Evolutionary conservation across 805 yeast genomes (phyloP).

Genomic region (Saccharomycopsis lassenensis): DNA sequence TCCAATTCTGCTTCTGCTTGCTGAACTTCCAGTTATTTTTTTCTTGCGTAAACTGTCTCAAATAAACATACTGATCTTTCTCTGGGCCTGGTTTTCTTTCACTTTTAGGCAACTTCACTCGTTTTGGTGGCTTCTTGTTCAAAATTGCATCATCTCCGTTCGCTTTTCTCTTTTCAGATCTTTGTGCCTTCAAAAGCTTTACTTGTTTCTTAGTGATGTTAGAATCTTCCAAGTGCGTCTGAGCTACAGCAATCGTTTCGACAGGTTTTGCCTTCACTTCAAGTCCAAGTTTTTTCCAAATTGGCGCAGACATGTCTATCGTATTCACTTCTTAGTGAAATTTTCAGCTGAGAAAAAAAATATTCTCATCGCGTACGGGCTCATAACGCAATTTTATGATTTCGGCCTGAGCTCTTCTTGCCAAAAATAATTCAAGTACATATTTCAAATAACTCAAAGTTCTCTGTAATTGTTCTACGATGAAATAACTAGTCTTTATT

Average conservation of each 20-base stretch:
- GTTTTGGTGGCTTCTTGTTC: constrained; percentile 51
- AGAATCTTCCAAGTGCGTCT: constrained; percentile 35
- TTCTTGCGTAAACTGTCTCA: constrained; percentile 47
- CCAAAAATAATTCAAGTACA: no score
- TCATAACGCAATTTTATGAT: no score
- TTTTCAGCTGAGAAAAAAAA: no score
- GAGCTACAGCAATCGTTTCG: constrained; percentile 33
- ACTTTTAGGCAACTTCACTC: constrained; percentile 55
- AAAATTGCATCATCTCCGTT: constrained; percentile 15
- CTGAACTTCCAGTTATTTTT: constrained; percentile 68
- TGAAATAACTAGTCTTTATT: neutral
- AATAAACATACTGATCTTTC: constrained; percentile 59
- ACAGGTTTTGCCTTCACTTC: constrained; percentile 37
- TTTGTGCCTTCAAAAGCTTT: constrained; percentile 27
- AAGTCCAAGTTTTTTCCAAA: constrained; percentile 75
- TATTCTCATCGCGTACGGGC: no score
- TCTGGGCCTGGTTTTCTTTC: constrained; percentile 59
- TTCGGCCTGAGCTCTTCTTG: no score
- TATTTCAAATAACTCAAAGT: no score
- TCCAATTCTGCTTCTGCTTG: constrained; percentile 82
- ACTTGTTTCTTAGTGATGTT: constrained; percentile 32
- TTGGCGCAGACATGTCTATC: constrained; percentile 39
- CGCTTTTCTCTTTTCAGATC: constrained; percentile 17
- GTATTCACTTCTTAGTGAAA: neutral
- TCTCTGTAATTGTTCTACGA: no score